A percentile compares a stretch with the other conserved stretches of the same genome.
Evolutionary conservation across 73 alveolate genomes (phyloP).

Genomic region (Symbiodinium pilosum): DNA sequence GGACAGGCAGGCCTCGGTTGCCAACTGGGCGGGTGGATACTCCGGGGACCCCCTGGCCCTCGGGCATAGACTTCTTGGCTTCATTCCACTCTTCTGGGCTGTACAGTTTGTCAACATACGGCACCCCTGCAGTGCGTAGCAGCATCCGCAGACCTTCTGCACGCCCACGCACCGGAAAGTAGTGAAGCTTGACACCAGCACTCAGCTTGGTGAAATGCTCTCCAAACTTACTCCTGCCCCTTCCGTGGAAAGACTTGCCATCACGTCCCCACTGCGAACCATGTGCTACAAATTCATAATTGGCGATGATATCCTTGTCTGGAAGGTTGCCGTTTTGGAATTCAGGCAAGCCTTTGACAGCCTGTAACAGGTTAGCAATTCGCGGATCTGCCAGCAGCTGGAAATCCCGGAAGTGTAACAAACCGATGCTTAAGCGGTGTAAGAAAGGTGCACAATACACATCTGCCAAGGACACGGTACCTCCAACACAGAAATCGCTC

Average conservation of each 20-base stretch:
- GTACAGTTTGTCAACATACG: constrained; percentile 47
- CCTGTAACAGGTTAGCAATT: background rate
- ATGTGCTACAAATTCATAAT: constrained; percentile 56
- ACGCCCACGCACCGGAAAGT: constrained; percentile 58
- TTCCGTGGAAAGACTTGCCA: constrained; percentile 68
- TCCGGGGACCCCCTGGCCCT: constrained; percentile 82
- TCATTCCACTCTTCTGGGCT: constrained; percentile 61
- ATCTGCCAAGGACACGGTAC: constrained; percentile 56
- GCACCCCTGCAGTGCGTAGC: constrained; percentile 28
- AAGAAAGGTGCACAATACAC: constrained; percentile 77
- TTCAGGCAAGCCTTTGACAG: constrained; percentile 20
- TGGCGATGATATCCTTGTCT: constrained; percentile 51
- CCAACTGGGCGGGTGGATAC: constrained; percentile 64
- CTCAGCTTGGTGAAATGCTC: background rate
- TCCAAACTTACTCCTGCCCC: constrained; percentile 39
- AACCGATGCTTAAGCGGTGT: constrained; percentile 38
- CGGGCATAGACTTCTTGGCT: constrained; percentile 43
- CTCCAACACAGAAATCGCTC: constrained; percentile 41
- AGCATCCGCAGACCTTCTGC: constrained; percentile 80
- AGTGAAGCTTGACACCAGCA: constrained; percentile 22
- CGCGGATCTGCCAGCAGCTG: constrained; percentile 48
- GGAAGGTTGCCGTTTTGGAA: constrained; percentile 49
- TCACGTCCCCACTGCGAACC: constrained; percentile 76
- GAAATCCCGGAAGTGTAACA: constrained; percentile 54
- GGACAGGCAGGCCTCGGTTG: background rate